Evolutionary conservation across 2,329 filamentous ascomycete genomes (phyloP).

Genomic region (Domatiomyces globalis): DNA sequence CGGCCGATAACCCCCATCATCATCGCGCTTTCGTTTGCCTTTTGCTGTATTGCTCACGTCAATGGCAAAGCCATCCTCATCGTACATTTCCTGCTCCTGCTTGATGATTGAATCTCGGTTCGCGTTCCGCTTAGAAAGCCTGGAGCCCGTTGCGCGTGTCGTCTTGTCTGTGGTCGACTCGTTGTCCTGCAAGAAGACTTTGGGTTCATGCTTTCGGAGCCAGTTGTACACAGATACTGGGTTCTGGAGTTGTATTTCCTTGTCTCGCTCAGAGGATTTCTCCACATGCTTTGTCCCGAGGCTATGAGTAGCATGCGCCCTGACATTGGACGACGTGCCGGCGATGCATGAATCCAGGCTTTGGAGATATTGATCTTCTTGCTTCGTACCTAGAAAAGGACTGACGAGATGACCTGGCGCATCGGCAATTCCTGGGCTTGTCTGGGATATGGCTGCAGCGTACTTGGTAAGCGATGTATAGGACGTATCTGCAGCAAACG

Average conservation of each 20-base stretch:
- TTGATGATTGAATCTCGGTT: slow-evolving; percentile 17
- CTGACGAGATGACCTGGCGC: slow-evolving; percentile 18
- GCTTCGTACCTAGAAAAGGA: slow-evolving; percentile 31
- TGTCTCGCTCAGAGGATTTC: slow-evolving; percentile 40
- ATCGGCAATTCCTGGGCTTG: slow-evolving; percentile 10
- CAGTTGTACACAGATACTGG: slow-evolving; percentile 91
- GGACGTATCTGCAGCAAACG: slow-evolving; percentile 25
- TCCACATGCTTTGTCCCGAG: slow-evolving; percentile 30
- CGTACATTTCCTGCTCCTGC: slow-evolving; percentile 27
- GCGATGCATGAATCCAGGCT: slow-evolving; percentile 27
- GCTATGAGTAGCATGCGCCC: slow-evolving; percentile 26
- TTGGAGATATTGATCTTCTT: slow-evolving; percentile 30
- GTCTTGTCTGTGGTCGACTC: slow-evolving; percentile 36
- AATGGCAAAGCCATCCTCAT: slow-evolving; percentile 29
- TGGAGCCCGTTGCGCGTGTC: slow-evolving; percentile 26
- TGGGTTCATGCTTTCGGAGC: slow-evolving; percentile 71
- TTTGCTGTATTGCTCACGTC: slow-evolving; percentile 23
- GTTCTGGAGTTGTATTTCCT: slow-evolving; percentile 51
- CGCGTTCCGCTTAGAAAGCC: slow-evolving; percentile 29
- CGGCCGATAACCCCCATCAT: slow-evolving; percentile 33
- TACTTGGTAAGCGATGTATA: slow-evolving; percentile 21
- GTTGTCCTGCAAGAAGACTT: slow-evolving; percentile 70
- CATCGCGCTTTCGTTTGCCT: slow-evolving; percentile 34
- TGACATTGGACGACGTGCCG: slow-evolving; percentile 5
- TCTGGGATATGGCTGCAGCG: slow-evolving; percentile 19